Evolutionary conservation across 805 yeast species (phyloP).

Genomic region (Starmerella bacillaris): DNA sequence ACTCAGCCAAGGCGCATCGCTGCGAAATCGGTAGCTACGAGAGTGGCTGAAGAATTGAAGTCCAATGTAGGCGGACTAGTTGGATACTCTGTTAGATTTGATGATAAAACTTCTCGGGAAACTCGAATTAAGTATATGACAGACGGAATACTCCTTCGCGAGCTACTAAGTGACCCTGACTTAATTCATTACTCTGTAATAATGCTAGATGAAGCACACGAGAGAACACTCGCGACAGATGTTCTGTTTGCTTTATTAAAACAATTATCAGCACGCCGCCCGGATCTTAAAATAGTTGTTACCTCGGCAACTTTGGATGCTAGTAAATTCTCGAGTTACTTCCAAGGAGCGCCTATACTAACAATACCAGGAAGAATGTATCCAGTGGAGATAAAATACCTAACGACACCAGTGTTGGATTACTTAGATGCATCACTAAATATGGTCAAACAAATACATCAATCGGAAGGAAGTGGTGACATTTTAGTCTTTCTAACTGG

Average conservation of each 20-base stretch:
- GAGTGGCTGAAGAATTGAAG: conserved; percentile 83
- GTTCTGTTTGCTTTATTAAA: conserved; percentile 62
- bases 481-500: conserved; percentile 84
- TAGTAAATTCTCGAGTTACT: conserved; percentile 62
- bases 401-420: conserved; percentile 76
- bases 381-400: conserved; percentile 74
- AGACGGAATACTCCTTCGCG: conserved; percentile 86
- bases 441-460: conserved; percentile 74
- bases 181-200: conserved; percentile 51
- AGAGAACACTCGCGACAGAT: conserved; percentile 85
- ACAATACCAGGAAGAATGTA: conserved; percentile 84
- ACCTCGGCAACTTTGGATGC: conserved; percentile 96
- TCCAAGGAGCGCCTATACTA: conserved; percentile 68
- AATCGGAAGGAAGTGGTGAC: conserved; percentile 54
- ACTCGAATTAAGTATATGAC: conserved; percentile 81
- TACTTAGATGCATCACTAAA: conserved; percentile 78
- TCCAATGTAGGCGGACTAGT: conserved; percentile 68
- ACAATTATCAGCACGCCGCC: conserved; percentile 41
- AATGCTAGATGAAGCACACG: conserved; percentile 96
- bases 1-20: conserved; percentile 82
- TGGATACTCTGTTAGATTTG: conserved; percentile 80
- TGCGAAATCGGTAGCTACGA: conserved; percentile 60
- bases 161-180: conserved; percentile 60
- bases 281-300: conserved; percentile 56
- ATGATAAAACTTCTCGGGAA: conserved; percentile 45